Conservation (phyloP, 2,329 filamentous ascomycete species). For the Phoma sp. region DNA sequence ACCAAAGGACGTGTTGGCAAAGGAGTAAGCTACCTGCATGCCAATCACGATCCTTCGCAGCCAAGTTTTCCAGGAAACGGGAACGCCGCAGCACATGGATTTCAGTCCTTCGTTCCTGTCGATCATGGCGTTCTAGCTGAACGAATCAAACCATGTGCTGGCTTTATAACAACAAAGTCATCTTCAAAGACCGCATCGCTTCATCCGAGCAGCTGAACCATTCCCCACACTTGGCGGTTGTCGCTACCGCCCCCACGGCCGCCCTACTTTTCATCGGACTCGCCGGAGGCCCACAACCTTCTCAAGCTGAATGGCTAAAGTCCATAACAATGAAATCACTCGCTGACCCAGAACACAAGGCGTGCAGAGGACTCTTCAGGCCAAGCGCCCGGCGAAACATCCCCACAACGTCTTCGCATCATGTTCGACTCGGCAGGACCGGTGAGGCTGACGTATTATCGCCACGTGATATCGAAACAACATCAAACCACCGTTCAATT, state of each 20-base stretch:
- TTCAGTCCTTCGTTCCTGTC: conserved; percentile 29
- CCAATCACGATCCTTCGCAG: conserved; percentile 22
- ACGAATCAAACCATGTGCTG: conserved; percentile 10
- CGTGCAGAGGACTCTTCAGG: too few relatives aligned
- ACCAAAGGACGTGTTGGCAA: background rate
- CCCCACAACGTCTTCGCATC: background rate
- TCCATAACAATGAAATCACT: background rate
- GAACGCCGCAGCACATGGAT: conserved; percentile 21
- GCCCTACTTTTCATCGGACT: background rate
- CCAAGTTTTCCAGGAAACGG: conserved; percentile 23
- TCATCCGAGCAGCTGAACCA: background rate
- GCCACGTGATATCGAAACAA: conserved; percentile 11
- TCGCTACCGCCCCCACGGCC: background rate
- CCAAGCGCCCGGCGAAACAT: background rate
- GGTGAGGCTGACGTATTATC: background rate
- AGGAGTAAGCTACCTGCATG: conserved; percentile 26
- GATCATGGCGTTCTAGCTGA: conserved; percentile 25
- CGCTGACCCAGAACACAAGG: too few relatives aligned
- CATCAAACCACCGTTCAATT: background rate
- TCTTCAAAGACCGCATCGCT: background rate
- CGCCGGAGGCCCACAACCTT: background rate
- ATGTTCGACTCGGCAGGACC: background rate
- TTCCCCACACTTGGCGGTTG: background rate
- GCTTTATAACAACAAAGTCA: background rate
- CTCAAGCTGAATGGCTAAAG: background rate